Evolutionary conservation across 495 filamentous ascomycete genomes (phyloP).

Genomic region (Mytilinidion resinicola): DNA sequence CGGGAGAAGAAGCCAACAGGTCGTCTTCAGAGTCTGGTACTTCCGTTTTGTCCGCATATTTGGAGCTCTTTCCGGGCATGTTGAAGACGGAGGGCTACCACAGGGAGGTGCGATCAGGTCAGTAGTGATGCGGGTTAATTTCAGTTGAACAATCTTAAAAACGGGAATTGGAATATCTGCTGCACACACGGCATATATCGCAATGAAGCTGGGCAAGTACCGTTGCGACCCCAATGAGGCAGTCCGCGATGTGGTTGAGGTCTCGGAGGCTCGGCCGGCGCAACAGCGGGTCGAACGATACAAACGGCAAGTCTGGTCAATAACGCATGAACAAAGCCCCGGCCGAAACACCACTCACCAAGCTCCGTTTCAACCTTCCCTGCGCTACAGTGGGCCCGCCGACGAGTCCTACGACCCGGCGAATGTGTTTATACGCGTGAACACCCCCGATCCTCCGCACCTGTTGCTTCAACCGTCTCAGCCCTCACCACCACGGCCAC

Average conservation of each 20-base stretch:
- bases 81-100: background rate
- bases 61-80: constrained; percentile 1
- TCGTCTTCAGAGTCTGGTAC: constrained; percentile 27
- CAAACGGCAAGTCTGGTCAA: background rate
- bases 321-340: constrained; percentile 1
- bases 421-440: constrained; percentile 3
- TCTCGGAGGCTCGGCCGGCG: too few relatives aligned
- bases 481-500: background rate
- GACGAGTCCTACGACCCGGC: too few relatives aligned
- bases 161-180: too few relatives aligned
- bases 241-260: too few relatives aligned
- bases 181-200: too few relatives aligned
- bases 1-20: constrained; percentile 12
- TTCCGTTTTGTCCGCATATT: constrained; percentile 2
- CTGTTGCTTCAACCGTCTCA: background rate
- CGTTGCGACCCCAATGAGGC: too few relatives aligned
- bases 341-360: background rate
- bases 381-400: too few relatives aligned
- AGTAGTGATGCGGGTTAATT: too few relatives aligned
- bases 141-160: too few relatives aligned
- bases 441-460: constrained; percentile 3
- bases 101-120: too few relatives aligned
- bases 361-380: background rate
- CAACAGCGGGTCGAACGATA: too few relatives aligned
- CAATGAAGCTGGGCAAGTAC: too few relatives aligned